Evolutionary conservation across 805 yeast species (phyloP).

Genomic region (Phaffomyces opuntiae): DNA sequence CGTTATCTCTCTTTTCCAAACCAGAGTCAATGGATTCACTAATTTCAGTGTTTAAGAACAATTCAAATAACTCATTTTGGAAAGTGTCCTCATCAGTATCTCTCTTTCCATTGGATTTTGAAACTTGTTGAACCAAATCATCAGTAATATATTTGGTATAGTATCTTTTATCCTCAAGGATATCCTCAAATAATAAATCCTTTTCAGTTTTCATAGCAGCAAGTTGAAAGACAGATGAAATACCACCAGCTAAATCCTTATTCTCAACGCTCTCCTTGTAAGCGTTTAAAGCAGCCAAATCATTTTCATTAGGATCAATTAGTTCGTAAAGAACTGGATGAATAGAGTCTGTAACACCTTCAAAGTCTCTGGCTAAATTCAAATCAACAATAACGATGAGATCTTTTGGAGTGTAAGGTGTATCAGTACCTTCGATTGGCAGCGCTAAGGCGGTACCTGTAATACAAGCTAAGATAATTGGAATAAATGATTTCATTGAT

Average conservation of each 20-base stretch:
- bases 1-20: too few species aligned
- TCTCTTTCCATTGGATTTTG: not conserved
- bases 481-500: not conserved
- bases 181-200: not conserved
- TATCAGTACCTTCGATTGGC: not conserved
- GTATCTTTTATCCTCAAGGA: not conserved
- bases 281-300: not conserved
- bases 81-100: not conserved
- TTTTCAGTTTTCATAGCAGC: slow-evolving; percentile 1
- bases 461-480: not conserved
- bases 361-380: not conserved
- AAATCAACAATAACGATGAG: slow-evolving; percentile 1
- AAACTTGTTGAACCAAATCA: not conserved
- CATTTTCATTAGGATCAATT: not conserved
- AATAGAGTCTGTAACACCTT: not conserved
- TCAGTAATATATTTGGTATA: slow-evolving; percentile 1
- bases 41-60: too few species aligned
- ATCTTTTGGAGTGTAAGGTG: too few species aligned
- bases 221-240: slow-evolving; percentile 1
- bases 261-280: not conserved
- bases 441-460: not conserved
- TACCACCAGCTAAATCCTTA: not conserved
- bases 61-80: too few species aligned
- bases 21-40: too few species aligned
- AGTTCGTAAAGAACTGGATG: slow-evolving; percentile 3